Base-by-base conservation (phyloP, 371 early-diverging fungal species). In the Coemansia sp. region DNA sequence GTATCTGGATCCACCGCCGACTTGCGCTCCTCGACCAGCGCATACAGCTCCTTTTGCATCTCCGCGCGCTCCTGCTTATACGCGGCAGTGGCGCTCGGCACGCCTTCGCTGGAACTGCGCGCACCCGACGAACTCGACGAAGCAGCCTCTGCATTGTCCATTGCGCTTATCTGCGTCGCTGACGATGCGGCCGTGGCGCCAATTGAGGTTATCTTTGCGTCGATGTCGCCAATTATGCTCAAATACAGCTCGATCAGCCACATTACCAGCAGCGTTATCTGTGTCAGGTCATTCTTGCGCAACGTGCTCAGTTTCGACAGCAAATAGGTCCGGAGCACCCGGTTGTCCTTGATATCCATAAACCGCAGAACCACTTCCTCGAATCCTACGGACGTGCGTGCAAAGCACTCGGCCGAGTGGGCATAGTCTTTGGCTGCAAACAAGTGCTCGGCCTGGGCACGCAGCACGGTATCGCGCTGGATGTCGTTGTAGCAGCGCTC, bases 171-270 rank as follows among this genome's bases (percentile, higher is more conserved):
- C 53, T 52, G 61, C n/a, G 68, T 30, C n/a, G 48, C 52, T 2
- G 48, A 11, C 26, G 31, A 32, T 30, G 34, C 36, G 1, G 59
- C 39, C n/a, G 32, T 45, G 4, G 49, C 26, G 9, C 54, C 55
- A 3, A 57, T 14, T 20, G 66, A 43, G 2, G 64, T 48, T 8
- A 72, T 34, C 63, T 43, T 72, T 72, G 88, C 87, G 34, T 90
- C 90, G 7, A 90, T 59, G 10, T 83, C 78, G 65, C 93, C 90
- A 56, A 95, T 68, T 59, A 87, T 84, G 55, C 85, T 82, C 31
- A 95, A 79, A 62, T 88, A 92, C 14, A 95, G 77, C 70, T 95
- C 95, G 8, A 93, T 83, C 5, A 94, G 83, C 96, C 96, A 96
- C 42, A 90, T 93, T 1, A 88, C 86, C 8, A 95, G 62, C 45